A percentile compares a stretch with the other conserved stretches of the same genome.
Conservation (phyloP, 225 moss, liverwort and hornwort genomes). For the Pleurozium schreberi region DNA sequence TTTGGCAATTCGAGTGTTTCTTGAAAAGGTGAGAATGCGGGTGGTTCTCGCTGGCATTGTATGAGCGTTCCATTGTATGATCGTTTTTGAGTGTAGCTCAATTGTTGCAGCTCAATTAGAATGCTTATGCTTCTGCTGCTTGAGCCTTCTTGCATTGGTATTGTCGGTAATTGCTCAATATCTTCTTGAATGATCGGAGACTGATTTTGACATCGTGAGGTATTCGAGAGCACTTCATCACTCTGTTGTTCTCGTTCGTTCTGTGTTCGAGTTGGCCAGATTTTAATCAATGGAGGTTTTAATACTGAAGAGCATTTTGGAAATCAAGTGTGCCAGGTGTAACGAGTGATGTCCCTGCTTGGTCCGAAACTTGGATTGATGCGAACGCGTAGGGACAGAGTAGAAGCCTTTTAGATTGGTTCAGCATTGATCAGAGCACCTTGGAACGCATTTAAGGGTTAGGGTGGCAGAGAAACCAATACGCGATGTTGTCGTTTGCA, state of each 20-base stretch:
- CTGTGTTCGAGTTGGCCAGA: not conserved
- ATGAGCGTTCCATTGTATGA: not conserved
- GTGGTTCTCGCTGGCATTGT: not conserved
- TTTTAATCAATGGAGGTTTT: not conserved
- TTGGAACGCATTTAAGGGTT: not conserved
- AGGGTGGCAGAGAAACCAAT: not conserved
- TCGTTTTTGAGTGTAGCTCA: not conserved
- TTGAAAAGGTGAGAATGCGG: constrained; percentile 13
- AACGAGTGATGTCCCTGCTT: not conserved
- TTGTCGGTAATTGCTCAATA: not conserved
- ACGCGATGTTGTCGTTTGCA: constrained; percentile 88
- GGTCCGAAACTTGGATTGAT: not conserved
- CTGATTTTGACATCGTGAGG: not conserved
- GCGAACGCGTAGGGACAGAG: not conserved
- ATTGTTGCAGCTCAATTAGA: not conserved
- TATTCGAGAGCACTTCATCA: not conserved
- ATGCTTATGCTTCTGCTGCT: not conserved
- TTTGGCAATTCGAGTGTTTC: constrained; percentile 11
- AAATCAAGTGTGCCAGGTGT: not conserved
- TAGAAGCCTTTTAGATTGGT: constrained; percentile 2
- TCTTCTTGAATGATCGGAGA: constrained; percentile 4
- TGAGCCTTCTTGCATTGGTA: not conserved
- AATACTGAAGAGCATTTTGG: not conserved
- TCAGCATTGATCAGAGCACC: not conserved
- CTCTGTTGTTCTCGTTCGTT: not conserved